Conservation (phyloP, 2,329 filamentous ascomycete genomes). For the Cadophora sp. region DNA sequence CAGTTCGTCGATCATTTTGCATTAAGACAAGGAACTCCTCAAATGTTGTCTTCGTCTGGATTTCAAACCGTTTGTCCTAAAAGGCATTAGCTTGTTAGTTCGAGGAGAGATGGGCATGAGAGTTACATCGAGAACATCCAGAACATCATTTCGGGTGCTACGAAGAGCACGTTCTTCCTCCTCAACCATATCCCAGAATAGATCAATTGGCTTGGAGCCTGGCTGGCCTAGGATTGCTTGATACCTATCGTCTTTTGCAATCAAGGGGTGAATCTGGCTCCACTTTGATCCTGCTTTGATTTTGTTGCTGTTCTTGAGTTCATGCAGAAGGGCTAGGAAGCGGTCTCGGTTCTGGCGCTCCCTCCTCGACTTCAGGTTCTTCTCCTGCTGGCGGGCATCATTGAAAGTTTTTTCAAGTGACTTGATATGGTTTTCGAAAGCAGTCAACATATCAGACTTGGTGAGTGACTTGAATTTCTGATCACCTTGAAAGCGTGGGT, state of each 20-base stretch:
- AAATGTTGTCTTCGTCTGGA: slow-evolving; percentile 84
- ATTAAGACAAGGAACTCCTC: slow-evolving; percentile 87
- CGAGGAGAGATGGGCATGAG: neutral
- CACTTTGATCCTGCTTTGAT: slow-evolving; percentile 93
- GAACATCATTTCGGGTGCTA: slow-evolving; percentile 79
- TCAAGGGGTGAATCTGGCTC: slow-evolving; percentile 76
- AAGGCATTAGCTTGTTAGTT: slow-evolving; percentile 47
- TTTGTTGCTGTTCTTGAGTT: slow-evolving; percentile 76
- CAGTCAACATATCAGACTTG: slow-evolving; percentile 88
- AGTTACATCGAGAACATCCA: slow-evolving; percentile 87
- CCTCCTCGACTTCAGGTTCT: slow-evolving; percentile 77
- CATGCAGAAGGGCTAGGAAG: slow-evolving; percentile 76
- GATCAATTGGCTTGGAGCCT: slow-evolving; percentile 85
- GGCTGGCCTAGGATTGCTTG: slow-evolving; percentile 80
- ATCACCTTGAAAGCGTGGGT: slow-evolving; percentile 78
- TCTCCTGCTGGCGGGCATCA: slow-evolving; percentile 86
- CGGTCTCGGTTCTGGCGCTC: slow-evolving; percentile 88
- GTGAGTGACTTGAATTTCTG: slow-evolving; percentile 85
- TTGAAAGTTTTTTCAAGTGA: slow-evolving; percentile 90
- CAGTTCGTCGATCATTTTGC: slow-evolving; percentile 85
- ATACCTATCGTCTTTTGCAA: slow-evolving; percentile 85
- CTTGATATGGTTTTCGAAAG: slow-evolving; percentile 96
- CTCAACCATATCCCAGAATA: slow-evolving; percentile 96
- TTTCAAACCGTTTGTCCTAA: slow-evolving; percentile 89
- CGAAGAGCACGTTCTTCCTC: slow-evolving; percentile 91